A percentile compares a stretch with the other conserved stretches of the same genome.
phyloP scores from a whole-genome alignment of 75 land plant species.

The Cunninghamia lanceolata region DNA sequence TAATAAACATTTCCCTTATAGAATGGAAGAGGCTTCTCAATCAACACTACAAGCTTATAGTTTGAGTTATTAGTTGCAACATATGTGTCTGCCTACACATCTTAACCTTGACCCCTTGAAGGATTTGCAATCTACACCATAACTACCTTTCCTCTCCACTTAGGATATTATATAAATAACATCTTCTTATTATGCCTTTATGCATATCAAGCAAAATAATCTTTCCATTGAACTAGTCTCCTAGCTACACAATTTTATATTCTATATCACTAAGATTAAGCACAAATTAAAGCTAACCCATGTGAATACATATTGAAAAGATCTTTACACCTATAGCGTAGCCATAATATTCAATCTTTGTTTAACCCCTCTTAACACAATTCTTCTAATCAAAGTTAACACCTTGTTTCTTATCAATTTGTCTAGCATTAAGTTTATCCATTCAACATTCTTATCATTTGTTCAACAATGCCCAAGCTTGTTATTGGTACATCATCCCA shows the following conservation, averaged over 20 bases:
- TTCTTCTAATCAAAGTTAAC: too few species aligned
- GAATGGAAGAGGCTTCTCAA: conserved; percentile 32
- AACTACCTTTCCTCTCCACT: conserved; percentile 45
- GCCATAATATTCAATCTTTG: conserved; percentile 52
- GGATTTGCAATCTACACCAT: conserved; percentile 49
- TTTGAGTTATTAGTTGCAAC: conserved; percentile 23
- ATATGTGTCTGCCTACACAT: conserved; percentile 32
- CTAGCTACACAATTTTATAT: conserved; percentile 26
- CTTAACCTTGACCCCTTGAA: conserved; percentile 37
- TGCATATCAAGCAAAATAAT: conserved; percentile 37
- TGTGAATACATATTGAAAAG: conserved; percentile 43
- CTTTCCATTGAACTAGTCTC: conserved; percentile 29
- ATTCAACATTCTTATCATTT: too few species aligned
- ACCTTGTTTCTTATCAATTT: too few species aligned
- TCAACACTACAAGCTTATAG: conserved; percentile 57
- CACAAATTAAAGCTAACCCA: conserved; percentile 40
- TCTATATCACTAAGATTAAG: conserved; percentile 28
- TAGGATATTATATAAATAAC: conserved; percentile 30
- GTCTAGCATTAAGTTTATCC: too few species aligned
- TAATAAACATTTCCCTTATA: conserved; percentile 43
- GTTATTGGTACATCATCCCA: too few species aligned
- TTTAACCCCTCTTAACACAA: conserved; percentile 56
- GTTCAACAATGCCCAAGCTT: too few species aligned
- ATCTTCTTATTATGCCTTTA: conserved; percentile 49
- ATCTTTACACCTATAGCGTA: conserved; percentile 44